Evolutionary conservation across 2,329 filamentous ascomycete species (phyloP).

Genomic region (Tolypocladium endophyticum): DNA sequence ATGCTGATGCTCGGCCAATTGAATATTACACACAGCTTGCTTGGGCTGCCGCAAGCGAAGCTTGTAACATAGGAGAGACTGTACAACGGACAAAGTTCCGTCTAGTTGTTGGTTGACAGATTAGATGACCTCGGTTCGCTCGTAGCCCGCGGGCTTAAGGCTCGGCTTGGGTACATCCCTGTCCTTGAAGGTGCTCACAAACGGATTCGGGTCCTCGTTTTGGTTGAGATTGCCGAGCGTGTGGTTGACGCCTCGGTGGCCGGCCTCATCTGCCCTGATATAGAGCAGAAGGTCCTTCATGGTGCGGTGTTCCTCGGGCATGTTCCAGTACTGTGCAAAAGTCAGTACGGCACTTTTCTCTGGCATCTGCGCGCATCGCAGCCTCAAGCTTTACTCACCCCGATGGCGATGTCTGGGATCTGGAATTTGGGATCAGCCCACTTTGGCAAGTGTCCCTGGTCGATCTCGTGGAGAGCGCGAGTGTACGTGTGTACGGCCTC

Average conservation of each 20-base stretch:
- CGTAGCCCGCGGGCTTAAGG: constrained; percentile 62
- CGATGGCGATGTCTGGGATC: constrained; percentile 80
- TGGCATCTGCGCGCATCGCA: not conserved
- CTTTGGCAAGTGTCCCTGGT: constrained; percentile 69
- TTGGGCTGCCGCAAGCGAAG: not conserved
- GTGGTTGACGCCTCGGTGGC: constrained; percentile 91
- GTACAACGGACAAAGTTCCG: no score
- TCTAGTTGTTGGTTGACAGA: not conserved
- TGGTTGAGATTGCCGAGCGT: constrained; percentile 84
- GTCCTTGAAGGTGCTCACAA: constrained; percentile 73
- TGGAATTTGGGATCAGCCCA: constrained; percentile 62
- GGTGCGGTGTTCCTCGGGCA: constrained; percentile 70
- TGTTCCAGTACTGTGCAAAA: constrained; percentile 64
- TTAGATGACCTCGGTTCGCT: constrained; percentile 69
- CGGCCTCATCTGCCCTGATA: constrained; percentile 80
- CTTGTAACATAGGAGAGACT: not conserved
- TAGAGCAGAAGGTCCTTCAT: constrained; percentile 86
- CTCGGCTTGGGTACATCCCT: constrained; percentile 54
- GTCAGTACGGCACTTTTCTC: not conserved
- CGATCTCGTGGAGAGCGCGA: constrained; percentile 76
- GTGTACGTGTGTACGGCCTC: constrained; percentile 96
- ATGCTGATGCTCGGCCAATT: not conserved
- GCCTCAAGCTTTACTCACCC: constrained; percentile 21
- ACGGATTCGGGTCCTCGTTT: constrained; percentile 83
- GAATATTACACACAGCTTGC: not conserved